Conservation (phyloP, 306 rosid genomes). For the Medicago ruthenica region DNA sequence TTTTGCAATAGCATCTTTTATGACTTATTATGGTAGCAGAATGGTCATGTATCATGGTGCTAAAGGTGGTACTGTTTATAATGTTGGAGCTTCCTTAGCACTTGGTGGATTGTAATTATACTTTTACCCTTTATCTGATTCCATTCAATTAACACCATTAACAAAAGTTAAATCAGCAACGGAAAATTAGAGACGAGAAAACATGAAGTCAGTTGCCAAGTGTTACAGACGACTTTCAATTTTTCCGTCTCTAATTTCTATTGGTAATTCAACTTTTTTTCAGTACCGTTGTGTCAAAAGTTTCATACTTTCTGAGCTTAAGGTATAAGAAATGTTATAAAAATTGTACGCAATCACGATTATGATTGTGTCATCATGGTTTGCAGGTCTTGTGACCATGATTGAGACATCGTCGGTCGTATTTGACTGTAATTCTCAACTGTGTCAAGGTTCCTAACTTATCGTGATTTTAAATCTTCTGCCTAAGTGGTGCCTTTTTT, state of each 20-base stretch:
- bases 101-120: slow-evolving; percentile 82
- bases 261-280: no score
- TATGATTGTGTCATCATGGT: no score
- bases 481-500: not conserved
- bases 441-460: not conserved
- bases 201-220: not conserved
- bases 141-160: not conserved
- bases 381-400: not conserved
- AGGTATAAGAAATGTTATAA: not conserved
- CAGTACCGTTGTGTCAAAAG: not conserved
- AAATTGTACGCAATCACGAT: not conserved
- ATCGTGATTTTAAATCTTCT: not conserved
- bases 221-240: not conserved
- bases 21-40: slow-evolving; percentile 80
- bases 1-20: slow-evolving; percentile 87
- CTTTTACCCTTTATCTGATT: slow-evolving; percentile 10
- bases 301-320: slow-evolving; percentile 1
- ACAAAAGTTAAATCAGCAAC: not conserved
- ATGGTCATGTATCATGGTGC: slow-evolving; percentile 93
- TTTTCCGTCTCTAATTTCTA: no score
- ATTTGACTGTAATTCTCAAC: not conserved
- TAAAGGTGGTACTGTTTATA: slow-evolving; percentile 81
- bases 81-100: slow-evolving; percentile 76
- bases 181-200: not conserved
- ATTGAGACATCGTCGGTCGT: not conserved